phyloP scores from a whole-genome alignment of 1,139 yeast species.

The Scheffersomyces quercinus region DNA sequence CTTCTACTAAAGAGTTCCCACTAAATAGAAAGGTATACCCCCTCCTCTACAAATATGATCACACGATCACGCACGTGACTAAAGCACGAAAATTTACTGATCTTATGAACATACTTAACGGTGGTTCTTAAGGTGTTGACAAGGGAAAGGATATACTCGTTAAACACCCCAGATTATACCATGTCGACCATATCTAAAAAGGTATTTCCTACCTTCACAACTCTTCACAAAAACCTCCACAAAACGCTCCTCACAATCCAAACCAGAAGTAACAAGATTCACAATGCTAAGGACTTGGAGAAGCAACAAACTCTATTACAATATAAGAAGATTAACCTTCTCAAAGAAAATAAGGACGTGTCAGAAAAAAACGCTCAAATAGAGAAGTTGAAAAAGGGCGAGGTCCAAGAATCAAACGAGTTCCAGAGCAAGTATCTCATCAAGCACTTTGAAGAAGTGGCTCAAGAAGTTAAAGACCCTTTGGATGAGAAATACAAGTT shows the following conservation, averaged over 20 bases:
- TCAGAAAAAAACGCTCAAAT: conserved; percentile 34
- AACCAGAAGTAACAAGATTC: conserved; percentile 42
- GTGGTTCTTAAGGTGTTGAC: no score
- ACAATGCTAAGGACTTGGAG: conserved; percentile 46
- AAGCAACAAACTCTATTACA: conserved; percentile 53
- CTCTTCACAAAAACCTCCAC: conserved; percentile 26
- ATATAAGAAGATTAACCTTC: conserved; percentile 54
- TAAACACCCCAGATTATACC: not conserved
- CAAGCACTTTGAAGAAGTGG: conserved; percentile 25
- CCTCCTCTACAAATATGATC: not conserved
- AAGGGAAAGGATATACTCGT: no score
- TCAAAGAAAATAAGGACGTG: conserved; percentile 41
- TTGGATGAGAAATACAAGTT: conserved; percentile 19
- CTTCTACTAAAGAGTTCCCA: no score
- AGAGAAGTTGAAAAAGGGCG: conserved; percentile 22
- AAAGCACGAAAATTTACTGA: not conserved
- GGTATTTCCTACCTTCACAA: conserved; percentile 11
- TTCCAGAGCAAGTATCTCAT: conserved; percentile 15
- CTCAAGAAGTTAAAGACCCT: conserved; percentile 11
- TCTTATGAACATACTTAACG: no score
- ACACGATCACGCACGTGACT: not conserved
- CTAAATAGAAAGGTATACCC: no score
- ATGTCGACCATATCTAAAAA: conserved; percentile 11
- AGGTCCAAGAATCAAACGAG: conserved; percentile 10
- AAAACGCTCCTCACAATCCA: conserved; percentile 50